A percentile compares a stretch with the other conserved stretches of the same genome.
Evolutionary conservation across 1,284 basidiomycete genomes (phyloP).

Genomic region (Heterobasidion annosum): DNA sequence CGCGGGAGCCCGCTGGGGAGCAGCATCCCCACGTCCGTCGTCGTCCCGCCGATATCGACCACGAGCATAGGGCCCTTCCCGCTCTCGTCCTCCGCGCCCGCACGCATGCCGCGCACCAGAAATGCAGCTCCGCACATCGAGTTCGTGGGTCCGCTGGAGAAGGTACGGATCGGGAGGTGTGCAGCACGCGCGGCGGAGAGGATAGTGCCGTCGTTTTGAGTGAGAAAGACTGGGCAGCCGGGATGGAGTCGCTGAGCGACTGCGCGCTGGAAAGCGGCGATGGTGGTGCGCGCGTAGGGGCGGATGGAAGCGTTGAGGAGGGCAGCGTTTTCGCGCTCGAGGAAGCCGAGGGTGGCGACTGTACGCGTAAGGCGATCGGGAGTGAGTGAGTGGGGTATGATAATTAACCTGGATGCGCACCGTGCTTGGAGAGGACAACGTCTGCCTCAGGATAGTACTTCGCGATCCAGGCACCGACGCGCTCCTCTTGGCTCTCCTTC

Average conservation of each 20-base stretch:
- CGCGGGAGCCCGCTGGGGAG: constrained; percentile 42
- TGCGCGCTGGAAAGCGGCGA: constrained; percentile 40
- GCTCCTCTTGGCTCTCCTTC: constrained; percentile 33
- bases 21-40: constrained; percentile 42
- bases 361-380: constrained; percentile 6
- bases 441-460: constrained; percentile 25
- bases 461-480: constrained; percentile 31
- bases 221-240: constrained; percentile 45
- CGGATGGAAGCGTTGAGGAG: constrained; percentile 54
- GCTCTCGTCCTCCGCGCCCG: constrained; percentile 16
- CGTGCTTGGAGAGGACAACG: constrained; percentile 31
- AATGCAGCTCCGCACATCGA: constrained; percentile 54
- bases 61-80: constrained; percentile 36
- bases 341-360: constrained; percentile 47
- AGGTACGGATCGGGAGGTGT: constrained; percentile 51
- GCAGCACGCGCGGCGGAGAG: constrained; percentile 41
- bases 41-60: constrained; percentile 51
- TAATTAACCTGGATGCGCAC: constrained; percentile 13
- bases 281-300: constrained; percentile 39
- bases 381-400: constrained; percentile 16
- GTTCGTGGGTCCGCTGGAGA: constrained; percentile 52
- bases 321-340: constrained; percentile 55
- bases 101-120: constrained; percentile 25
- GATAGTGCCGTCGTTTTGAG: constrained; percentile 52
- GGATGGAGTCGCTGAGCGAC: constrained; percentile 32